A percentile compares a stretch with the other conserved stretches of the same genome.
phyloP scores from a whole-genome alignment of 805 yeast species.

The Pichia paraexigua region DNA sequence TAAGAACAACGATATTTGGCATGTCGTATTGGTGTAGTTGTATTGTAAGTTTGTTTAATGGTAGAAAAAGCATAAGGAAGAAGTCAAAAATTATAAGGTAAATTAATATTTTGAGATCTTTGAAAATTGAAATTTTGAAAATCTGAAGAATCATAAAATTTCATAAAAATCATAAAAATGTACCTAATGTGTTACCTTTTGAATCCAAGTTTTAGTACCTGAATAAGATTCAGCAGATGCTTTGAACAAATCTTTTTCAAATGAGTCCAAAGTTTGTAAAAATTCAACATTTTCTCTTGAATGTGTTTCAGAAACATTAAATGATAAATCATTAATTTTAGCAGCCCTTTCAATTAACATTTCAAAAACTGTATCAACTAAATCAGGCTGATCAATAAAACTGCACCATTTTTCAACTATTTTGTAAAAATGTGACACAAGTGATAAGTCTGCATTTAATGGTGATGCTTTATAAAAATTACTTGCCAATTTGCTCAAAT shows the following conservation, averaged over 20 bases:
- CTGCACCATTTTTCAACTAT: constrained; percentile 72
- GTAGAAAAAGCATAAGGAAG: neutral
- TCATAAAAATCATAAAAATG: neutral
- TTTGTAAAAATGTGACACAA: constrained; percentile 40
- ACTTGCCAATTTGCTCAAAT: constrained; percentile 53
- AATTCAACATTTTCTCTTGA: constrained; percentile 34
- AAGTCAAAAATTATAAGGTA: neutral
- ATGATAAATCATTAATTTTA: constrained; percentile 61
- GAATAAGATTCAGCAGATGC: constrained; percentile 37
- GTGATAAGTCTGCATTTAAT: constrained; percentile 15
- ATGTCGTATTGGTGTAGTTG: neutral
- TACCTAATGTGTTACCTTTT: neutral
- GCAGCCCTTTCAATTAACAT: constrained; percentile 61
- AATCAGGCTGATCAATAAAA: constrained; percentile 57
- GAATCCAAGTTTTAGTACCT: constrained; percentile 22
- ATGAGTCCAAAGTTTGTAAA: constrained; percentile 63
- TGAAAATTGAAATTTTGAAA: neutral
- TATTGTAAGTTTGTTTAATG: neutral
- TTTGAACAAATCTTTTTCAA: constrained; percentile 56
- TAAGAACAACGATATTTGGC: constrained; percentile 60
- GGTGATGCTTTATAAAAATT: constrained; percentile 73
- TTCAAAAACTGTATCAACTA: constrained; percentile 38
- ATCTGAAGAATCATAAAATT: neutral
- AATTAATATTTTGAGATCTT: neutral
- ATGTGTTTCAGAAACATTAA: constrained; percentile 30